Percentiles rank a stretch among this genome's conserved stretches.
Evolutionary conservation across 805 yeast genomes (phyloP).

Genomic region (Cephaloascus fragrans): DNA sequence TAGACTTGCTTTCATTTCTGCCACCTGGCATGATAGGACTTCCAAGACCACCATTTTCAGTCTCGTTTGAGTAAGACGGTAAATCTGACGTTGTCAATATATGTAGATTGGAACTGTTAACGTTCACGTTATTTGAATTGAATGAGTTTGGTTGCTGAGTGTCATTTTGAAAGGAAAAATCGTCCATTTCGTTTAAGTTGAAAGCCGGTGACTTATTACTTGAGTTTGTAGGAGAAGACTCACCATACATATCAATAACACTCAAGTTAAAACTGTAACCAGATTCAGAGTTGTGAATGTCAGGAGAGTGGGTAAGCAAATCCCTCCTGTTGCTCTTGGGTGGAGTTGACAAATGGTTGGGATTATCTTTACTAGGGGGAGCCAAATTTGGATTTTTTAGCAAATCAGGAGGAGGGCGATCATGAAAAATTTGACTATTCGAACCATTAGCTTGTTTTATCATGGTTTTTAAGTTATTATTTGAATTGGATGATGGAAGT

Average conservation of each 20-base stretch:
- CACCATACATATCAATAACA: conserved; percentile 25
- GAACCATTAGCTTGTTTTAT: not conserved
- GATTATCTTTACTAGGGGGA: not conserved
- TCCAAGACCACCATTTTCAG: not conserved
- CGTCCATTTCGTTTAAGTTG: not conserved
- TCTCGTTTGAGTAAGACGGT: no score
- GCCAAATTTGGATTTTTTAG: not conserved
- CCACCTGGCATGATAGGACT: not conserved
- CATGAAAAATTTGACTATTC: not conserved
- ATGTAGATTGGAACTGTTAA: not conserved
- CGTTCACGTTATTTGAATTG: not conserved
- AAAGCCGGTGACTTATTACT: not conserved
- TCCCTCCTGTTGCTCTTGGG: not conserved
- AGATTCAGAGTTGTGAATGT: not conserved
- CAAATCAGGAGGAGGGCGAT: not conserved
- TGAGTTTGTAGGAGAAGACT: conserved; percentile 3
- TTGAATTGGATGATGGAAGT: not conserved
- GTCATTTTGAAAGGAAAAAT: not conserved
- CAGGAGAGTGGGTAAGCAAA: not conserved
- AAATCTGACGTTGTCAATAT: no score
- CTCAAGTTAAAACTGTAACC: conserved; percentile 17
- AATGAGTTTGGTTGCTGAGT: not conserved
- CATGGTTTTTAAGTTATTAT: no score
- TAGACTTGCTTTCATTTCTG: not conserved
- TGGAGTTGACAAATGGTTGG: not conserved